phyloP scores from a whole-genome alignment of 768 basidiomycete genomes.

The Tricholoma bakamatsutake region DNA sequence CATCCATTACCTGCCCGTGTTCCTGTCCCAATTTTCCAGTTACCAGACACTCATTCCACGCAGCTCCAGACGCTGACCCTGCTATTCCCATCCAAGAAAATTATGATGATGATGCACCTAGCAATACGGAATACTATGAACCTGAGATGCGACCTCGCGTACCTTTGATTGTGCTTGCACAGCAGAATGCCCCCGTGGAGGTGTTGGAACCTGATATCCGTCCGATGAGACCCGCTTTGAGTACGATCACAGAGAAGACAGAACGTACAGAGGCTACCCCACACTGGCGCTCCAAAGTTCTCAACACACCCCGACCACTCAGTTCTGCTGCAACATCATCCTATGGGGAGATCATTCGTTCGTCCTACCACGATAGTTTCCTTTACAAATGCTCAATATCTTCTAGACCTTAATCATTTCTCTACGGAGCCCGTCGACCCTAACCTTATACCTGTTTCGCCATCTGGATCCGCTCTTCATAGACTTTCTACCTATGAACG shows the following conservation, averaged over 20 bases:
- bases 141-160: slow-evolving; percentile 38
- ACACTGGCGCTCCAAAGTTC: slow-evolving; percentile 38
- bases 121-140: slow-evolving; percentile 18
- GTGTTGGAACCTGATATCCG: slow-evolving; percentile 25
- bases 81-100: slow-evolving; percentile 17
- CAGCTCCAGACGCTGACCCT: slow-evolving; percentile 8
- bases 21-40: slow-evolving; percentile 3
- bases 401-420: not conserved
- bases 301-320: slow-evolving; percentile 34
- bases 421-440: slow-evolving; percentile 35
- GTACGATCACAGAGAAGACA: slow-evolving; percentile 63
- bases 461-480: slow-evolving; percentile 60
- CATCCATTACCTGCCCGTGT: slow-evolving; percentile 21
- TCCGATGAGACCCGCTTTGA: slow-evolving; percentile 35
- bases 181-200: slow-evolving; percentile 34
- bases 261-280: slow-evolving; percentile 58
- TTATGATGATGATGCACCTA: slow-evolving; percentile 7
- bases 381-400: not conserved
- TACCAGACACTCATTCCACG: slow-evolving; percentile 4
- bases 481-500: slow-evolving; percentile 53
- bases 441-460: slow-evolving; percentile 57
- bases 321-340: slow-evolving; percentile 45
- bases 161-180: slow-evolving; percentile 56
- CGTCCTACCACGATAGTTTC: slow-evolving; percentile 13
- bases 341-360: slow-evolving; percentile 61